phyloP scores from a whole-genome alignment of 2,329 filamentous ascomycete species.

The Furcasterigmium furcatum region DNA sequence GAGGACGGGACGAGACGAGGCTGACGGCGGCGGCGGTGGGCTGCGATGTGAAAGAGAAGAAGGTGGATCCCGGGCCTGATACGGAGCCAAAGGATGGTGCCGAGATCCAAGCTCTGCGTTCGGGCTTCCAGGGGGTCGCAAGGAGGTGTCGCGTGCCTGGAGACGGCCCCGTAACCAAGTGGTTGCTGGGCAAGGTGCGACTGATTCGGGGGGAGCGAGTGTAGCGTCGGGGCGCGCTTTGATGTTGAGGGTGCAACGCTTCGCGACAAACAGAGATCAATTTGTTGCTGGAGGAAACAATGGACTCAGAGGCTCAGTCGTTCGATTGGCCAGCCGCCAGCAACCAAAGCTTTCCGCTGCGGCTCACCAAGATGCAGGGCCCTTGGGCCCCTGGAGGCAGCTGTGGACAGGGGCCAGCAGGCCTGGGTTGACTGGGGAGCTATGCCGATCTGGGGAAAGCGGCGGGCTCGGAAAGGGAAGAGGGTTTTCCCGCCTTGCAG shows the following conservation, averaged over 20 bases:
- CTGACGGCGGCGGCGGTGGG: neutral
- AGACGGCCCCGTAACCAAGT: too few species aligned
- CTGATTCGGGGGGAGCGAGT: constrained; percentile 30
- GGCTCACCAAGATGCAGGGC: too few species aligned
- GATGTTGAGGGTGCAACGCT: neutral
- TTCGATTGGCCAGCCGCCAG: too few species aligned
- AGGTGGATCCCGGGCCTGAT: neutral
- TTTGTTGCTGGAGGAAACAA: too few species aligned
- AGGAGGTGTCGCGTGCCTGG: too few species aligned
- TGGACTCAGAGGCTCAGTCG: too few species aligned
- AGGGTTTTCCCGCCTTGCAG: neutral
- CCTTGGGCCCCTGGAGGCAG: too few species aligned
- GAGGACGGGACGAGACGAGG: neutral
- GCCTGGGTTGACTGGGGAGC: neutral
- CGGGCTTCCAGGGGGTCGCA: neutral
- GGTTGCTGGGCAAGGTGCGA: constrained; percentile 34
- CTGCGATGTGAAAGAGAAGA: neutral
- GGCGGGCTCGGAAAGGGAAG: neutral
- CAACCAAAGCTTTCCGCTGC: too few species aligned
- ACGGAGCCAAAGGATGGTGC: neutral
- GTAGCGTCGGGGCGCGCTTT: constrained; percentile 2
- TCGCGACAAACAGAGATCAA: neutral
- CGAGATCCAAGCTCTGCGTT: neutral
- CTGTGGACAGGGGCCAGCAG: too few species aligned
- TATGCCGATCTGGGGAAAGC: neutral